Evolutionary conservation across 129 eudicot species (phyloP).

Genomic region (Escallonia herrerae): DNA sequence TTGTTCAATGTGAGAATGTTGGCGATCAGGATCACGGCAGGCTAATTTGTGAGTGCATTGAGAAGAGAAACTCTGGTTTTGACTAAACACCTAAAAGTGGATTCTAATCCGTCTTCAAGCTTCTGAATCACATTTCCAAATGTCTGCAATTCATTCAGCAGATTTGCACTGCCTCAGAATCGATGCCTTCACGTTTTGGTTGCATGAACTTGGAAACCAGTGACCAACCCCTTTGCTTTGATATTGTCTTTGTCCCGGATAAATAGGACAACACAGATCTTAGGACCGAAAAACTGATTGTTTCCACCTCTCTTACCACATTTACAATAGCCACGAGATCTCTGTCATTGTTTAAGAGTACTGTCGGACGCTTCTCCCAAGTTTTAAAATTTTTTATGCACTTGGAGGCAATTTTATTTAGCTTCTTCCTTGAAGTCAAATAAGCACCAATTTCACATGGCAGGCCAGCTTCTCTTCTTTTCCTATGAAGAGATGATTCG

Average conservation of each 20-base stretch:
- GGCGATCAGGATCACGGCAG: neutral
- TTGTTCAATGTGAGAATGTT: neutral
- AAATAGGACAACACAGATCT: neutral
- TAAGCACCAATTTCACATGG: neutral
- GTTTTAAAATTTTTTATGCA: conserved; percentile 6
- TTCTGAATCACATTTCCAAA: conserved; percentile 8
- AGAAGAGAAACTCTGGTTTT: conserved; percentile 17
- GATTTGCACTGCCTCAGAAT: neutral
- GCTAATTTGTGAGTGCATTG: conserved; percentile 13
- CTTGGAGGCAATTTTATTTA: conserved; percentile 14
- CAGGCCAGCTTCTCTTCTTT: conserved; percentile 1
- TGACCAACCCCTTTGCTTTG: neutral
- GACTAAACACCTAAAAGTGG: conserved; percentile 12
- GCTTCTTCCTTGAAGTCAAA: conserved; percentile 18
- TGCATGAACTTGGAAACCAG: neutral
- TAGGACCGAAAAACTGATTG: neutral
- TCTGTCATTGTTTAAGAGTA: neutral
- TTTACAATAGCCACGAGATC: neutral
- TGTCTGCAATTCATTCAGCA: neutral
- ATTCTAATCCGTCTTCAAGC: conserved; percentile 8
- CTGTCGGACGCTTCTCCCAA: neutral
- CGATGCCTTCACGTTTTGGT: neutral
- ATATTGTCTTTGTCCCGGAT: neutral
- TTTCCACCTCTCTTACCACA: conserved; percentile 3
- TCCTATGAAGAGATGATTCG: conserved; percentile 23